A percentile compares a stretch with the other conserved stretches of the same genome.
Evolutionary conservation across 768 basidiomycete species (phyloP).

Genomic region (Lactifluus echinatus): DNA sequence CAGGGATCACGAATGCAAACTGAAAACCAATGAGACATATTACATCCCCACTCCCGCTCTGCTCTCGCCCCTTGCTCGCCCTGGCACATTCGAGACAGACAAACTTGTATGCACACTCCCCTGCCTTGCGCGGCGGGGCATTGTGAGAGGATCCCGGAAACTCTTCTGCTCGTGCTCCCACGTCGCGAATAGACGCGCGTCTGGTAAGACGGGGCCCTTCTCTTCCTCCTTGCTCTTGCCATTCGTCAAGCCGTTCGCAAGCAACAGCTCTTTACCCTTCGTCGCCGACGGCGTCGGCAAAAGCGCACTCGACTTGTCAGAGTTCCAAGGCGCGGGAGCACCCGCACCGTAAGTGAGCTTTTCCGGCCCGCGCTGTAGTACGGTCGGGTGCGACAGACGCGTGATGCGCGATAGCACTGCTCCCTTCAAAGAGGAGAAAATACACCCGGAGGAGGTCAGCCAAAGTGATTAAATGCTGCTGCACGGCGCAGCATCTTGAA

Average conservation of each 20-base stretch:
- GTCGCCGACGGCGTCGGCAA: constrained; percentile 19
- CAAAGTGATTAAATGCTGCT: neutral
- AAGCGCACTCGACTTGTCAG: constrained; percentile 24
- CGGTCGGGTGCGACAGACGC: constrained; percentile 56
- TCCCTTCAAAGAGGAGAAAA: constrained; percentile 40
- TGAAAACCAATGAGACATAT: neutral
- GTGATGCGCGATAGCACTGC: constrained; percentile 51
- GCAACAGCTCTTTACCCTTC: constrained; percentile 22
- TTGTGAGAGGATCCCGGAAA: constrained; percentile 31
- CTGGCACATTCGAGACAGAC: constrained; percentile 6
- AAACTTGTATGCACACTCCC: constrained; percentile 18
- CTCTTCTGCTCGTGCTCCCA: constrained; percentile 42
- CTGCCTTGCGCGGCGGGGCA: constrained; percentile 23
- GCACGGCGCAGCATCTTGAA: too few relatives aligned
- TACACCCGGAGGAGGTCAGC: too few relatives aligned
- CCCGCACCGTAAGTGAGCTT: constrained; percentile 36
- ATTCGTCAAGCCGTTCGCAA: constrained; percentile 22
- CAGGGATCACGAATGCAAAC: constrained; percentile 3
- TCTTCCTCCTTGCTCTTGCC: constrained; percentile 24
- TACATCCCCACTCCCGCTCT: constrained; percentile 12
- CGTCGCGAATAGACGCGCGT: constrained; percentile 42
- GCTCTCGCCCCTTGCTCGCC: constrained; percentile 17
- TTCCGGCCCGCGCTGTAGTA: constrained; percentile 42
- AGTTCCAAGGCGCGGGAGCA: constrained; percentile 38
- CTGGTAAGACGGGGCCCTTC: constrained; percentile 31